Evolutionary conservation across 139 green algal species (phyloP), one percentile per base, ranked within the genome.

Genomic region (Micromonas pusilla): DNA sequence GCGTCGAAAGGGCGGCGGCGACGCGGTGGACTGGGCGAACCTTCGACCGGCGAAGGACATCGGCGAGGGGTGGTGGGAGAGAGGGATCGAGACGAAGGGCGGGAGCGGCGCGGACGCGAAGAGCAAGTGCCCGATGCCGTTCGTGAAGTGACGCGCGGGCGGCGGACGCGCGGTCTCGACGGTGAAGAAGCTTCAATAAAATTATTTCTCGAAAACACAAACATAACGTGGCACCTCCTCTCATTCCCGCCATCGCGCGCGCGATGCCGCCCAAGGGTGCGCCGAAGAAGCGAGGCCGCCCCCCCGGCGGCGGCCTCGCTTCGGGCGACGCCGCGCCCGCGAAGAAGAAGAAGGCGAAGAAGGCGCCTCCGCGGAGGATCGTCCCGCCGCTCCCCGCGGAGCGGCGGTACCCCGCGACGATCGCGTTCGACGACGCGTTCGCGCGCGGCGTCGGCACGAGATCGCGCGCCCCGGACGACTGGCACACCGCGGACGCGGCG

Each of bases 11-110:
- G 20, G 20, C 66, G 66, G 53, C 0, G 30, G 20, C 13, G 66
- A 72, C 13, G 20, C 21, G 9, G 38, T 75, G 68, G 68, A 75
- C 30, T 75, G 68, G 68, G 68, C 37, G 16, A 33, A 62, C 20
- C 32, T 75, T 21, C 60, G 21, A 26, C 37, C 68, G 2, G 38
- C 36, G 37, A 75, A 75, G 68, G 38, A 30, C 1, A 36, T 63
- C 1, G 68, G 68, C 68, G 68, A 60, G 4, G 68, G 53, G 37
- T 63, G 38, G 68, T 64, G 26, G 19, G 37, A n/a, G 36, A 57
- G 16, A 16, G 45, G 45, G 9, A 57, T 57, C 45, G 45, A 57
- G 45, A 16, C 45, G 45, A 57, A 57, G 45, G 45, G 45, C 16
- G 9, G 9, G 9, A 23, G 9, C 45, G 45, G 45, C 16, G 45